Conservation (phyloP, 1,284 basidiomycete genomes). For the Microbotryum lychnidis-dioicae region DNA sequence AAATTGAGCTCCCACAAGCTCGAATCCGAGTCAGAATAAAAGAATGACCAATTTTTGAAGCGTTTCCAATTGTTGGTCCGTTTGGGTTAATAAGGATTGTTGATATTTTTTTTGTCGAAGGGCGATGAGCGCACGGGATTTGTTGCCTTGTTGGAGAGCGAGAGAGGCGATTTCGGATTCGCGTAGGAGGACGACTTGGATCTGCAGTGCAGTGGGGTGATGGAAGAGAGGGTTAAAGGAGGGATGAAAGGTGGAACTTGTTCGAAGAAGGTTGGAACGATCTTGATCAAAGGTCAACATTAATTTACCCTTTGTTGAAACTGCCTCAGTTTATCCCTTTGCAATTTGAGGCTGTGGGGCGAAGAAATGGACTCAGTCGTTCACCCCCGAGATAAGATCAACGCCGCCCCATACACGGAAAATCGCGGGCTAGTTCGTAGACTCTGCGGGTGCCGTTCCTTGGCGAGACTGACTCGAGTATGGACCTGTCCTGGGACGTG, state of each 20-base stretch:
- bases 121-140: constrained; percentile 76
- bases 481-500: constrained; percentile 83
- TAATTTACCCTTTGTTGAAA: constrained; percentile 67
- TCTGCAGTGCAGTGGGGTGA: no score
- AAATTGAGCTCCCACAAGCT: no score
- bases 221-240: neutral
- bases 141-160: constrained; percentile 70
- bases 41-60: constrained; percentile 48
- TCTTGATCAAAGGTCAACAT: no score
- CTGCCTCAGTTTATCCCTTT: constrained; percentile 88
- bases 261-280: no score
- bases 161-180: constrained; percentile 83
- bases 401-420: no score
- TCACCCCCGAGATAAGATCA: no score
- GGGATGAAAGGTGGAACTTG: no score
- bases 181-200: constrained; percentile 73
- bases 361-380: no score
- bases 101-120: constrained; percentile 88
- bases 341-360: constrained; percentile 68
- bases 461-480: constrained; percentile 65
- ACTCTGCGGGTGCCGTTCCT: no score
- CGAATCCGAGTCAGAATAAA: no score
- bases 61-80: constrained; percentile 80
- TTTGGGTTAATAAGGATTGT: constrained; percentile 74
- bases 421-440: no score